Evolutionary conservation across 1,284 basidiomycete genomes (phyloP), one percentile per base, ranked within the genome.

Genomic region (Apiotrichum veenhuisii): DNA sequence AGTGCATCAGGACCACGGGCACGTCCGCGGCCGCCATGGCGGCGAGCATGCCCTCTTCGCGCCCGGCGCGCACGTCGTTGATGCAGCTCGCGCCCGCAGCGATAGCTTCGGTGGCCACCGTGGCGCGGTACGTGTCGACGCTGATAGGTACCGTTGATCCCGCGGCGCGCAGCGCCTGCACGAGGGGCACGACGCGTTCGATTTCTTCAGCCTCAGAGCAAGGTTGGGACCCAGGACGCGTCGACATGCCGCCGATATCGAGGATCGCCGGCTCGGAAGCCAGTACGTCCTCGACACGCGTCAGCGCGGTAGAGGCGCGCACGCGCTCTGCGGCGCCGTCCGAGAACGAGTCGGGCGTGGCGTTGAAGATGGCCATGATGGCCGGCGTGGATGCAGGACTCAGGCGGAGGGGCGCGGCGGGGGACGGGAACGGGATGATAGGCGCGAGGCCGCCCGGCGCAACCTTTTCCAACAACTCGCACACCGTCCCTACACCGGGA

Each of bases 271-370:
- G 72, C 2, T 56, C 63, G 26, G 52, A 41, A 23, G 63, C 65
- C 1, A 48, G 38, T 7, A 50, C 34, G 7, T 59, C 62, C 17
- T 64, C 55, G 10, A 64, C 57, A 5, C 67, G 53, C 7, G 64
- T 61, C 4, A 79, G 63, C 1, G 66, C 67, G 17, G 65, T 55
- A 1, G 64, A 57, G 15, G 62, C 52, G 8, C 67, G 53, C 14
- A 72, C 61, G 10, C 73, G 70, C 15, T 58, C 18, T 0, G 48
- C 74, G 1, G 86, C 82, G 8, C 92, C 92, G 64, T 98, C 93
- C 0, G 94, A 98, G 78, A 98, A 98, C 0, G 93, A 97, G 77
- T 99, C 94, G 1, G 96, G 96, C 0, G 96, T 98, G 3, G 85
- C 83, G 71, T 98, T 98, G 64, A 98, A 83, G 5, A 92, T 97